Evolutionary conservation across 2,329 filamentous ascomycete species (phyloP).

Genomic region (Lachnellula hyalina): DNA sequence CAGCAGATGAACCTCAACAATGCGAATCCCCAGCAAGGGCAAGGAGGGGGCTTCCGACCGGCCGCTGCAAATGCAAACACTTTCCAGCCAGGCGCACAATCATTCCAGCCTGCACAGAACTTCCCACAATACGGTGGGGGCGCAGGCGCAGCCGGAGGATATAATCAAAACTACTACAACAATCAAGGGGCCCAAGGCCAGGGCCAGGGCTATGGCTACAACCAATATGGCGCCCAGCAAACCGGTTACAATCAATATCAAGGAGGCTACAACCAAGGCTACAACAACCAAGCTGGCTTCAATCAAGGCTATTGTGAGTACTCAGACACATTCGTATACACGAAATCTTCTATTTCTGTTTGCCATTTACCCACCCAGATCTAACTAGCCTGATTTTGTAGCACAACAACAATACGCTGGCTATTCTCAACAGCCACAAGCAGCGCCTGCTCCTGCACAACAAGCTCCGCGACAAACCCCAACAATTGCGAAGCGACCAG

Average conservation of each 20-base stretch:
- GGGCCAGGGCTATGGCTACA: conserved; percentile 39
- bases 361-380: not conserved
- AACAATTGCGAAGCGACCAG: conserved; percentile 59
- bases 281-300: not conserved
- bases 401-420: conserved; percentile 49
- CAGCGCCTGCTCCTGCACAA: conserved; percentile 33
- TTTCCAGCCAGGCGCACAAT: conserved; percentile 67
- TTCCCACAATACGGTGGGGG: conserved; percentile 54
- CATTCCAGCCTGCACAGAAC: conserved; percentile 67
- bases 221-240: conserved; percentile 37
- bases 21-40: conserved; percentile 27
- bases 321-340: not conserved
- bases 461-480: conserved; percentile 44
- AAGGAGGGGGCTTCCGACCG: conserved; percentile 55
- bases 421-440: conserved; percentile 47
- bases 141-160: conserved; percentile 49
- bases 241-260: conserved; percentile 36
- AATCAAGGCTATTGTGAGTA: no score
- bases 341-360: not conserved
- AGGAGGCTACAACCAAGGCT: conserved; percentile 17
- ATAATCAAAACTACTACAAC: conserved; percentile 49
- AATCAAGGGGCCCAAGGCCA: conserved; percentile 49
- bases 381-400: conserved; percentile 20
- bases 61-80: conserved; percentile 47
- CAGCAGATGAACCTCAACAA: conserved; percentile 71